These are phyloP conservation scores for Claviceps paspali DNA, from an alignment of 2,329 filamentous ascomycete genomes.

Conservation along the genomic window DNA sequence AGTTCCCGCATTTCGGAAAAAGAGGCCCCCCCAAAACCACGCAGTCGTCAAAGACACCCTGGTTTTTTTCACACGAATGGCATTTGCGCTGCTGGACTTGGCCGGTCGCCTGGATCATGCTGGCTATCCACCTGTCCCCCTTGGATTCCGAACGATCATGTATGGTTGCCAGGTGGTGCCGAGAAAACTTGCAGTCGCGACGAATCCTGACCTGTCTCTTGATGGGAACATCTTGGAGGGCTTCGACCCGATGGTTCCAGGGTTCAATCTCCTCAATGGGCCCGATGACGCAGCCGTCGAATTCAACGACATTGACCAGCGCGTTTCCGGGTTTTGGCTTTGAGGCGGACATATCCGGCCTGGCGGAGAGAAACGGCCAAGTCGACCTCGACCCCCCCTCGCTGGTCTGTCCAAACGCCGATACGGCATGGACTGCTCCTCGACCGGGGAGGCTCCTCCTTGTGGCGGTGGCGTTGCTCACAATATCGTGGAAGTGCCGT, in stretches of 20 bases:
- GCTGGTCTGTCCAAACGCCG: conserved; percentile 3
- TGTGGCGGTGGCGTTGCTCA: neutral
- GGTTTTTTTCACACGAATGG: conserved; percentile 24
- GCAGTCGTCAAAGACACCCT: conserved; percentile 30
- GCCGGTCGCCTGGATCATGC: conserved; percentile 35
- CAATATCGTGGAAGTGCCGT: conserved; percentile 6
- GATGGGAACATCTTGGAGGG: conserved; percentile 22
- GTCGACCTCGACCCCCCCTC: conserved; percentile 3
- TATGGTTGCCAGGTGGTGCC: conserved; percentile 23
- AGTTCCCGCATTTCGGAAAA: conserved; percentile 34
- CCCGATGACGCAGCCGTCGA: conserved; percentile 23
- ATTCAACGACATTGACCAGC: conserved; percentile 22
- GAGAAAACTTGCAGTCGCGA: conserved; percentile 24
- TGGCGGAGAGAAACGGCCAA: neutral
- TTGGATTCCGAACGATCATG: conserved; percentile 27
- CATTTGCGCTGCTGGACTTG: conserved; percentile 25
- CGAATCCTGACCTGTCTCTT: conserved; percentile 26
- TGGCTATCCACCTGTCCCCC: conserved; percentile 30
- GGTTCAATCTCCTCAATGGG: conserved; percentile 20
- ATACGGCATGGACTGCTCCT: conserved; percentile 2
- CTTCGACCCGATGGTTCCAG: conserved; percentile 25
- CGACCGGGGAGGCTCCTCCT: neutral
- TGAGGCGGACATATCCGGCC: neutral
- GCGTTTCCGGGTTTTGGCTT: conserved; percentile 5
- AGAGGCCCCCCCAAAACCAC: conserved; percentile 25